Evolutionary conservation across 2,329 filamentous ascomycete genomes (phyloP), one percentile per base, ranked within the genome.

Genomic region (Orbilia brochopaga): DNA sequence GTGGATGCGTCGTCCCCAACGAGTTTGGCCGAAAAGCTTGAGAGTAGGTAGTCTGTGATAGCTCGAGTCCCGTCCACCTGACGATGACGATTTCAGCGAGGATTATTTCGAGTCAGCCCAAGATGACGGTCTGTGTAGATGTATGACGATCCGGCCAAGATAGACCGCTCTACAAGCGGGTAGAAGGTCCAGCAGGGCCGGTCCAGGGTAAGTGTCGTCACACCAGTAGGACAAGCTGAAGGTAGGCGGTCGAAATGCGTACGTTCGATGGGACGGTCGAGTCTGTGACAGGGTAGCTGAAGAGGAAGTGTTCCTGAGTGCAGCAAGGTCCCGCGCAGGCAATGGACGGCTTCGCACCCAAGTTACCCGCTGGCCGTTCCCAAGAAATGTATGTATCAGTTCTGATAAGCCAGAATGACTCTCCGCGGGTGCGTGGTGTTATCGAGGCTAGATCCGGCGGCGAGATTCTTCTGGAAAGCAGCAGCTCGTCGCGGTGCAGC

Each of bases 121-220:
- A 42, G n/a, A 17, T 13, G 11, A 42, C 13, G 13, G 13, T 13
- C 37, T 21, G 23, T 21, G 17, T 51, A 51, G 54, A 51, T 42
- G 19, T 50, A n/a, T 37, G 52, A 48, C 23, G 17, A 23, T 55
- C 27, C 42, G 54, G 55, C 40, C 66, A 63, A 64, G 44, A 54
- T 60, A 32, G 27, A 32, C 3, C 27, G 4, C 27, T 32, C 44
- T 48, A 56, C 32, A 64, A 64, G 56, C 59, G 54, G 50, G 58
- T 51, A 64, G 58, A 46, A 64, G 66, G 15, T 42, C 37, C 66
- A 70, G 59, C 66, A 70, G 50, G 66, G 66, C 59, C 66, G 66
- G 63, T 70, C 58, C 66, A 35, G 37, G 59, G 53, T n/a, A 40
- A 32, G 3, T 44, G 37, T 24, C 57, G 42, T 55, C n/a, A n/a